Evolutionary conservation across 75 land plant genomes (phyloP).

Genomic region (Cryptomeria japonica): DNA sequence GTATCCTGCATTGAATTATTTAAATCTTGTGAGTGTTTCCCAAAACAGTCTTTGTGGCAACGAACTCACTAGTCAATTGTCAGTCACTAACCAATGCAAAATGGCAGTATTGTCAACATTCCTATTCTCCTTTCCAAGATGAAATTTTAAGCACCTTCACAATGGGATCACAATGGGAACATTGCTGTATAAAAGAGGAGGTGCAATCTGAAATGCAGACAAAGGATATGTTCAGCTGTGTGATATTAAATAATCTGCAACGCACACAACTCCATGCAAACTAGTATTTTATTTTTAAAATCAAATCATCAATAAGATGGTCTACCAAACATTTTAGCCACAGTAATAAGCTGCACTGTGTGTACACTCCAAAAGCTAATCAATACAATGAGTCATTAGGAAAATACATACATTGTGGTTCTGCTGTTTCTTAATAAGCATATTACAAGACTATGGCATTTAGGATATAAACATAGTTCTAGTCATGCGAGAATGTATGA

Average conservation of each 20-base stretch:
- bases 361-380: not conserved
- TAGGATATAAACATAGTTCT: not conserved
- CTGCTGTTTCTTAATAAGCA: not conserved
- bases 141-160: not conserved
- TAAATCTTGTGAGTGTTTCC: not conserved
- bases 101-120: conserved; percentile 7
- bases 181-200: conserved; percentile 4
- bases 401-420: not conserved
- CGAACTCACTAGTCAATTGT: not conserved
- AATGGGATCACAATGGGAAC: not conserved
- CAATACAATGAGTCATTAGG: not conserved
- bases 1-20: conserved; percentile 12
- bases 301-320: not conserved
- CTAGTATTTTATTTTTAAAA: not conserved
- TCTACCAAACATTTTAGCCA: not conserved
- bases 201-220: conserved; percentile 9
- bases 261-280: not conserved
- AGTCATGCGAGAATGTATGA: not conserved
- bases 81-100: not conserved
- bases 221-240: not conserved
- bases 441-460: not conserved
- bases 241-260: not conserved
- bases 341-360: not conserved
- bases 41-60: conserved; percentile 1
- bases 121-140: conserved; percentile 8